Percentiles rank a stretch among this genome's conserved stretches.
Conservation (phyloP, 352 stramenopile genomes). For the Thalassiosira pacifica region DNA sequence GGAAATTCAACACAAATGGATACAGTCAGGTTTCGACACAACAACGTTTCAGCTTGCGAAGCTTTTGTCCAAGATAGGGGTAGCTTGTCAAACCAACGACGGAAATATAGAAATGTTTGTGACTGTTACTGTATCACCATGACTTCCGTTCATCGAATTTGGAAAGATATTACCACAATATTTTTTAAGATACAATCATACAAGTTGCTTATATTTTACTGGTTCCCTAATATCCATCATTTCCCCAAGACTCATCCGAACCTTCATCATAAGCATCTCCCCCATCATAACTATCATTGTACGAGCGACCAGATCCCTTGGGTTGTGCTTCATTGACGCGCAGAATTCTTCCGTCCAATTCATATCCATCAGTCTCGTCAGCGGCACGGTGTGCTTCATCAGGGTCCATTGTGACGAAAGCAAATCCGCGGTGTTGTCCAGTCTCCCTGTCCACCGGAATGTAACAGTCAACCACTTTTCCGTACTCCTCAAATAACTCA, state of each 20-base stretch:
- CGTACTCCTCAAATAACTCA: slow-evolving; percentile 85
- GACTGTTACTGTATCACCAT: too few relatives aligned
- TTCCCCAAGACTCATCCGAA: slow-evolving; percentile 60
- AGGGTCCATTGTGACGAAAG: slow-evolving; percentile 85
- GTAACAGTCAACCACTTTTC: slow-evolving; percentile 84
- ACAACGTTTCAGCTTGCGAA: too few relatives aligned
- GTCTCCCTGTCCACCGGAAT: slow-evolving; percentile 80
- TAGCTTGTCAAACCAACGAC: too few relatives aligned
- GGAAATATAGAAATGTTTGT: too few relatives aligned
- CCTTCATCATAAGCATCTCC: slow-evolving; percentile 57
- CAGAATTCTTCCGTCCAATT: slow-evolving; percentile 86
- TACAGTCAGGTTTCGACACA: too few relatives aligned
- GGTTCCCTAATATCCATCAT: slow-evolving; percentile 53
- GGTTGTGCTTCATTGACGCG: slow-evolving; percentile 85
- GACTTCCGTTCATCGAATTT: too few relatives aligned
- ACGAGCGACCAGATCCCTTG: slow-evolving; percentile 60
- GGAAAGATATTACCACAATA: too few relatives aligned
- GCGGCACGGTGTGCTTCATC: slow-evolving; percentile 76
- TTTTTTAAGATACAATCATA: not conserved
- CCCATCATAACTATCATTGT: slow-evolving; percentile 49
- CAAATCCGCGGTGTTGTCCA: slow-evolving; percentile 83
- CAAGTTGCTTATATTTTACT: not conserved
- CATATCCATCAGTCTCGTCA: slow-evolving; percentile 78
- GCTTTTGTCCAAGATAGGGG: too few relatives aligned
- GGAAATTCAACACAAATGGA: too few relatives aligned